Base-by-base conservation (phyloP, 306 rosid species). In the Phaseolus lunatus region DNA sequence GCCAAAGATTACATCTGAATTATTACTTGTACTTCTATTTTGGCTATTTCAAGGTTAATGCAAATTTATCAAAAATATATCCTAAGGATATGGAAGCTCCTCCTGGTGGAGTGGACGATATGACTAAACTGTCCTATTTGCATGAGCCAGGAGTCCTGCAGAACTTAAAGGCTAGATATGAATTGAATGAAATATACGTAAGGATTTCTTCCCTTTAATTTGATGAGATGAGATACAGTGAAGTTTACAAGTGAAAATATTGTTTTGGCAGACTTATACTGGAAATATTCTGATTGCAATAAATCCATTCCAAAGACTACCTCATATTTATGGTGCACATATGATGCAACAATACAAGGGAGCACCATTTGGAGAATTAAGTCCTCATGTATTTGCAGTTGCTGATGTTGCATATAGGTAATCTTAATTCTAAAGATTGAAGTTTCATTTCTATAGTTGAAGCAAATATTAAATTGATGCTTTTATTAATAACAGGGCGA, bases 311-410 rank as follows among this genome's bases (percentile, higher is more conserved):
- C 98, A 96, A 93, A 91, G 91, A 87, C 83, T 96, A 45, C 93
- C 99, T 43, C 99, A 93, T 87, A 73, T 96, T 67, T 96, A 96
- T 57, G 96, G 93, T 86, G 82, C 87, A 9, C 99, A 96, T 78
- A 91, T 96, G 98, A 96, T 96, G 99, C 90, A 88, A 80, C 99
- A 88, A 88, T 96, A 96, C 91, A 93, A 88, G 84, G 99, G 96
- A 80, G 97, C 96, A 19, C 99, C 99, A 61, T 87, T 93, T 52
- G 98, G 98, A 83, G 98, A 96, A 78, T 80, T 96, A 73, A 96
- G 94, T 79, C 99, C 99, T 63, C 99, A 96, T 88, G 98, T 96
- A 54, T 96, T 96, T 86, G 98, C 99, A 44, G 94, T 96, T 86
- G 99, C 98, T 65, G 99, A 93, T 61, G 99, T 90, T 80, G 97